These are phyloP conservation scores for Deuterostichococcus epilithicus DNA, from an alignment of 139 green algal genomes.

Conservation along the genomic window DNA sequence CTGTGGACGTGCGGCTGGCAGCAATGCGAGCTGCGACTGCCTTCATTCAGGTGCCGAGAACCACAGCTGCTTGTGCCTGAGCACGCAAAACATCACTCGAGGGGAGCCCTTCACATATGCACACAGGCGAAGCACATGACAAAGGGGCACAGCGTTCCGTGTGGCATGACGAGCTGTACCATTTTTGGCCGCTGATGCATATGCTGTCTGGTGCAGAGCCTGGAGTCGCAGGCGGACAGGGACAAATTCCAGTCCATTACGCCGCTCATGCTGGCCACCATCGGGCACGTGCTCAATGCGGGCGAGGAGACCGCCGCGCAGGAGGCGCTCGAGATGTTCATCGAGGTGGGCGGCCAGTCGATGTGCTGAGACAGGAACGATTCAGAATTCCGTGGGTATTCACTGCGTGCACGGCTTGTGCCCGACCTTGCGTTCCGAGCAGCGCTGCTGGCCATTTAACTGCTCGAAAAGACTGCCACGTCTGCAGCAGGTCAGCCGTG, in stretches of 20 bases:
- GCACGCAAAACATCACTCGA: no score
- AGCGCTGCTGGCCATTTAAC: no score
- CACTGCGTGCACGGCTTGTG: no score
- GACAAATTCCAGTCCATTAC: slow-evolving; percentile 76
- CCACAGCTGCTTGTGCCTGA: neutral
- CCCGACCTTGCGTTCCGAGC: no score
- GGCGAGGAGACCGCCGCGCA: slow-evolving; percentile 68
- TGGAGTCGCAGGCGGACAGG: slow-evolving; percentile 65
- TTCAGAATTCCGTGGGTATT: no score
- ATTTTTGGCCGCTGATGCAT: neutral
- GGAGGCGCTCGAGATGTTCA: slow-evolving; percentile 89
- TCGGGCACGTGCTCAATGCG: slow-evolving; percentile 59
- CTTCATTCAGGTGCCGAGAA: slow-evolving; percentile 60
- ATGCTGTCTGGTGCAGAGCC: neutral
- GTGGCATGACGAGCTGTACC: neutral
- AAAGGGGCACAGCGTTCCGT: neutral
- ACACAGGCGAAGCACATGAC: neutral
- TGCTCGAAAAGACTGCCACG: no score
- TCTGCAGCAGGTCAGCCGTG: no score
- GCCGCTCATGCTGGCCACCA: slow-evolving; percentile 70
- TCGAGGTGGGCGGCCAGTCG: slow-evolving; percentile 57
- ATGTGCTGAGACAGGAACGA: neutral
- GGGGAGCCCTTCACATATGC: neutral
- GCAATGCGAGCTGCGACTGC: slow-evolving; percentile 59
- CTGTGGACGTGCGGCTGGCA: slow-evolving; percentile 58